A percentile compares a stretch with the other conserved stretches of the same genome.
Evolutionary conservation across 192 early-diverging fungal species (phyloP).

Genomic region (Mortierella hygrophila): DNA sequence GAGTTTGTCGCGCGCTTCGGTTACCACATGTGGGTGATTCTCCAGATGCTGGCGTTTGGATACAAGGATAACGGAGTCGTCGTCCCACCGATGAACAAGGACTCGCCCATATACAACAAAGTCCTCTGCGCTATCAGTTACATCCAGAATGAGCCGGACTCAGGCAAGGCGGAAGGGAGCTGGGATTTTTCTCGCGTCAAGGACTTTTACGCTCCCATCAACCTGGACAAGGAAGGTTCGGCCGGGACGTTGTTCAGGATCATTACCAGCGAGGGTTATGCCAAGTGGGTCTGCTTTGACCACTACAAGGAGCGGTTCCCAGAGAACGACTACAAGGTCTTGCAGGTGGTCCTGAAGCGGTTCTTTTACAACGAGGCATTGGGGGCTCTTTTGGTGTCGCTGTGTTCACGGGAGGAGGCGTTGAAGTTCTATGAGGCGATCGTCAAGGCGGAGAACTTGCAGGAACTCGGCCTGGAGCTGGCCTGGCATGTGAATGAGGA

Average conservation of each 20-base stretch:
- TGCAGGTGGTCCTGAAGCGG: conserved; percentile 6
- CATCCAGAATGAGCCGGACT: conserved; percentile 19
- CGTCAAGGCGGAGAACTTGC: conserved; percentile 18
- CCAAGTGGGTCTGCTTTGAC: conserved; percentile 20
- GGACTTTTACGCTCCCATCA: conserved; percentile 15
- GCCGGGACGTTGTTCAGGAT: conserved; percentile 18
- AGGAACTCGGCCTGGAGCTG: conserved; percentile 16
- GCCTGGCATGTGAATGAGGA: conserved; percentile 6
- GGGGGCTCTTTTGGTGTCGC: conserved; percentile 8
- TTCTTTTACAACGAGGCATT: conserved; percentile 22
- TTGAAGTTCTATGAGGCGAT: conserved; percentile 18
- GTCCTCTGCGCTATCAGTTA: conserved; percentile 5
- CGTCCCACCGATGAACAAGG: not conserved
- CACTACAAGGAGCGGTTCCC: conserved; percentile 21
- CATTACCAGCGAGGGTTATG: conserved; percentile 18
- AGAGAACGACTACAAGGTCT: conserved; percentile 10
- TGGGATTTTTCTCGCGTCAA: conserved; percentile 24
- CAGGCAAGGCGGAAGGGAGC: conserved; percentile 19
- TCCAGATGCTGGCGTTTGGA: conserved; percentile 11
- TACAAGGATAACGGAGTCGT: conserved; percentile 18
- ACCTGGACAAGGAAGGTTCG: conserved; percentile 13
- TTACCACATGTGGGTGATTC: conserved; percentile 24
- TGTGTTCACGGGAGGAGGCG: conserved; percentile 12
- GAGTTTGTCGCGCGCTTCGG: conserved; percentile 25
- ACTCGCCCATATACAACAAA: not conserved